Evolutionary conservation across 2,329 filamentous ascomycete species (phyloP).

Genomic region (Diaporthe eres): DNA sequence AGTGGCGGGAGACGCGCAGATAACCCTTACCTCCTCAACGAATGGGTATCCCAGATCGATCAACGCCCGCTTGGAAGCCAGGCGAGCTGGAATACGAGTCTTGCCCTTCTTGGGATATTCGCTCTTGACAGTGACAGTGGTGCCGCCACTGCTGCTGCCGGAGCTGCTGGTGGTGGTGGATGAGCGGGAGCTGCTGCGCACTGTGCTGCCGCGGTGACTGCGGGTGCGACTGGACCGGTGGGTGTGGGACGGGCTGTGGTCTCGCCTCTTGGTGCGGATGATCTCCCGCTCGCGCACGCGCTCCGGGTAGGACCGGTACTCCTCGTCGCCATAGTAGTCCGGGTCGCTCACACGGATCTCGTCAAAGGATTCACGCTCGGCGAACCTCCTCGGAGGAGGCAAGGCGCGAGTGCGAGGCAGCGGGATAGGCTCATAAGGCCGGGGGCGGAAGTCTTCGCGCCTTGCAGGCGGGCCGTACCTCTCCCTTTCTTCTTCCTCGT

Average conservation of each 20-base stretch:
- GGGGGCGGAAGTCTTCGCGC: slow-evolving; percentile 61
- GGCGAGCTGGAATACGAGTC: slow-evolving; percentile 85
- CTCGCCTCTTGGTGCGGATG: slow-evolving; percentile 62
- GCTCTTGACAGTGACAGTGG: slow-evolving; percentile 63
- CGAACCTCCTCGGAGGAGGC: slow-evolving; percentile 71
- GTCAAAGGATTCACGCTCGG: slow-evolving; percentile 71
- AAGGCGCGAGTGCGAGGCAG: slow-evolving; percentile 74
- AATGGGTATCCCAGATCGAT: slow-evolving; percentile 90
- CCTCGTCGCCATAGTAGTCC: slow-evolving; percentile 79
- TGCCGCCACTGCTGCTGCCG: slow-evolving; percentile 63
- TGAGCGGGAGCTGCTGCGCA: slow-evolving; percentile 57
- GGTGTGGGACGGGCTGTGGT: slow-evolving; percentile 57
- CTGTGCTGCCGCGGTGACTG: slow-evolving; percentile 52
- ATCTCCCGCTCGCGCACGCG: slow-evolving; percentile 74
- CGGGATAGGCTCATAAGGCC: slow-evolving; percentile 73
- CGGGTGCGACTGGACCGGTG: slow-evolving; percentile 54
- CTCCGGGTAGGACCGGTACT: slow-evolving; percentile 74
- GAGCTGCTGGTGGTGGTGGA: slow-evolving; percentile 60
- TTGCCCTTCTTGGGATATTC: slow-evolving; percentile 87
- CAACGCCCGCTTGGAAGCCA: slow-evolving; percentile 85
- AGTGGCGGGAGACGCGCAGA: neutral
- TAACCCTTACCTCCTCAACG: slow-evolving; percentile 79
- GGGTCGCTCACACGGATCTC: slow-evolving; percentile 79
- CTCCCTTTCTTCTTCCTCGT: slow-evolving; percentile 60
- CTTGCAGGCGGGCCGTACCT: slow-evolving; percentile 74